Evolutionary conservation across 805 yeast genomes (phyloP).

Genomic region (Jamesozyma hellenica): DNA sequence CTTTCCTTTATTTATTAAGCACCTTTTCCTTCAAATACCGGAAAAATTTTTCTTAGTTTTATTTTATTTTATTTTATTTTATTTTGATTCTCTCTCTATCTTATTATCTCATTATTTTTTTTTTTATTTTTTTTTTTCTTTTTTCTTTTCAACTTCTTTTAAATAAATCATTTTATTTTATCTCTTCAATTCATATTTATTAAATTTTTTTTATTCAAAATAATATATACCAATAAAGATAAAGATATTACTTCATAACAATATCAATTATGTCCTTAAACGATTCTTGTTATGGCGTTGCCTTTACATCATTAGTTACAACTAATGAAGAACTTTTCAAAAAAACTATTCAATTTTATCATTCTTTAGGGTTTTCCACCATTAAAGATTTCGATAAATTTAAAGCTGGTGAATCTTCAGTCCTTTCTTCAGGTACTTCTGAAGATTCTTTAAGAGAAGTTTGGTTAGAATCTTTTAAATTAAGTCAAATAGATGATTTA

Average conservation of each 20-base stretch:
- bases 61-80: too few relatives aligned
- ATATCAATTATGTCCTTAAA: constrained; percentile 11
- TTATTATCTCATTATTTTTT: too few relatives aligned
- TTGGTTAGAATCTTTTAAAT: constrained; percentile 65
- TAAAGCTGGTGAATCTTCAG: constrained; percentile 23
- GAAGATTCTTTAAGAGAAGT: constrained; percentile 57
- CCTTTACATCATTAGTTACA: constrained; percentile 56
- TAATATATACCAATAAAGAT: not conserved
- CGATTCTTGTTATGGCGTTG: constrained; percentile 33
- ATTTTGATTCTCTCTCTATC: too few relatives aligned
- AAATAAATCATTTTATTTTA: too few relatives aligned
- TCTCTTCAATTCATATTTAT: not conserved
- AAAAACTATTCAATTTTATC: constrained; percentile 46
- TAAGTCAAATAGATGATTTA: constrained; percentile 44
- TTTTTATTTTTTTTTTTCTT: too few relatives aligned
- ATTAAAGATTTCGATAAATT: constrained; percentile 52
- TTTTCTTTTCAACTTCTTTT: too few relatives aligned
- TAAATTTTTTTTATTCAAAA: not conserved
- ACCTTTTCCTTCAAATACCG: too few relatives aligned
- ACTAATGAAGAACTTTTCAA: constrained; percentile 38
- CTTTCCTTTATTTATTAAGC: too few relatives aligned
- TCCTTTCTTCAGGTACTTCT: constrained; percentile 44
- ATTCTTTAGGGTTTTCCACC: constrained; percentile 48
- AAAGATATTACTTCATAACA: too few relatives aligned
- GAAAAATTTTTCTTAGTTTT: too few relatives aligned